Evolutionary conservation across 495 filamentous ascomycete species (phyloP), one percentile per base, ranked within the genome.

Genomic region (Trichocladium uniseriatum): DNA sequence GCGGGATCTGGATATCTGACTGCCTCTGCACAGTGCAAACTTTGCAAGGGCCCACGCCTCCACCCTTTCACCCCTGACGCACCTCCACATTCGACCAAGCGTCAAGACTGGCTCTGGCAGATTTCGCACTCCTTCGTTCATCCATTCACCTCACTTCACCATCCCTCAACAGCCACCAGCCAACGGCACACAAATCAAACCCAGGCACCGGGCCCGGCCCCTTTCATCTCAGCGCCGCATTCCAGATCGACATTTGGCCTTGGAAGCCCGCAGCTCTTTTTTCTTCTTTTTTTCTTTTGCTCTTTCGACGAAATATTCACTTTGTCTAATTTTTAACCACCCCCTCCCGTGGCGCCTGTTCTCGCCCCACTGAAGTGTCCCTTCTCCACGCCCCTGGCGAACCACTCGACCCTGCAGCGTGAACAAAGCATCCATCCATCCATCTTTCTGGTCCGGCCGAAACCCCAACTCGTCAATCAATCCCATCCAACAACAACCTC

Each of bases 261-360:
- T 29, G n/a, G n/a, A n/a, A n/a, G n/a, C n/a, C n/a, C n/a, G n/a
- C n/a, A n/a, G n/a, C 14, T 20, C 13, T 35, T 38, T 10, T 15
- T n/a, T 38, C 19, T 18, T 24, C 11, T 31, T 16, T 32, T 32
- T 44, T 32, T 14, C 31, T 11, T 32, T 32, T 11, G 3, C 31
- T 6, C 5, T 14, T 29, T 29, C 5, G 27, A 29, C 27, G 27
- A 29, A 29, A 5, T 29, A 5, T 5, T 29, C 5, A 29, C 5
- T 29, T 10, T 10, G n/a, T n/a, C n/a, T 27, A 27, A 27, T 27
- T 27, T 20, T 49, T 37, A 5, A 22, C 3, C 43, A 5, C 38
- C 42, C 16, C 37, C 54, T 58, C 49, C 31, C 52, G 56, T 52
- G 52, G 52, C 56, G 52, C 53, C 45, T 49, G 38, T 38, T 46